Percentiles rank a stretch among this genome's conserved stretches.
phyloP scores from a whole-genome alignment of 179 eudicot species.

The Vitellaria paradoxa region DNA sequence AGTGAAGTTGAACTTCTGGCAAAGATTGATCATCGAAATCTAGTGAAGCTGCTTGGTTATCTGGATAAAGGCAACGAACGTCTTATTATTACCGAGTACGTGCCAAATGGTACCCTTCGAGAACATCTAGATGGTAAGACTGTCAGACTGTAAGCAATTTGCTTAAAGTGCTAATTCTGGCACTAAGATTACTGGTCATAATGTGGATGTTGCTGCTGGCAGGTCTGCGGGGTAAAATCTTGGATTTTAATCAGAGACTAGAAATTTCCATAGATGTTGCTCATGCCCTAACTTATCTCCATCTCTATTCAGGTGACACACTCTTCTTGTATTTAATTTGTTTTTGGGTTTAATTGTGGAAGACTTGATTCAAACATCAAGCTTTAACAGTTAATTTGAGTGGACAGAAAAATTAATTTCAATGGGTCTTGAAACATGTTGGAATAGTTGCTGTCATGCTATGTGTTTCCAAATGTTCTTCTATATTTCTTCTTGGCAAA shows the following conservation, averaged over 20 bases:
- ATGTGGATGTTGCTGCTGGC: conserved; percentile 30
- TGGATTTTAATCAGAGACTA: conserved; percentile 90
- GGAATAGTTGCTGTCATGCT: not conserved
- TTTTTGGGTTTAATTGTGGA: not conserved
- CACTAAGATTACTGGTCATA: conserved; percentile 6
- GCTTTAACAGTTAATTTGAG: not conserved
- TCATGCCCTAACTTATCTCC: conserved; percentile 94
- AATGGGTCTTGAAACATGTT: not conserved
- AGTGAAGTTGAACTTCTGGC: conserved; percentile 85
- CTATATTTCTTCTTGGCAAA: not conserved
- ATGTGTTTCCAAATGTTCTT: not conserved
- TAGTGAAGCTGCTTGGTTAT: conserved; percentile 85
- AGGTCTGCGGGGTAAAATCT: conserved; percentile 61
- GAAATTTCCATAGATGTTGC: conserved; percentile 88
- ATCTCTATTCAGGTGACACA: conserved; percentile 70
- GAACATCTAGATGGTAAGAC: conserved; percentile 95
- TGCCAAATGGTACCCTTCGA: conserved; percentile 88
- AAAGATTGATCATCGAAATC: conserved; percentile 80
- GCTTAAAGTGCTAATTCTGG: not conserved
- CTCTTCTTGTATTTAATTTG: not conserved
- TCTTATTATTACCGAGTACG: conserved; percentile 84
- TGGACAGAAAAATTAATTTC: not conserved
- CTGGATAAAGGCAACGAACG: conserved; percentile 86
- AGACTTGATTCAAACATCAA: not conserved
- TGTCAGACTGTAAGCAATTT: not conserved